A percentile compares a stretch with the other conserved stretches of the same genome.
These are phyloP conservation scores for Pseudonitzschia delicatissima DNA, from an alignment of 108 stramenopile genomes.

Conservation along the genomic window DNA sequence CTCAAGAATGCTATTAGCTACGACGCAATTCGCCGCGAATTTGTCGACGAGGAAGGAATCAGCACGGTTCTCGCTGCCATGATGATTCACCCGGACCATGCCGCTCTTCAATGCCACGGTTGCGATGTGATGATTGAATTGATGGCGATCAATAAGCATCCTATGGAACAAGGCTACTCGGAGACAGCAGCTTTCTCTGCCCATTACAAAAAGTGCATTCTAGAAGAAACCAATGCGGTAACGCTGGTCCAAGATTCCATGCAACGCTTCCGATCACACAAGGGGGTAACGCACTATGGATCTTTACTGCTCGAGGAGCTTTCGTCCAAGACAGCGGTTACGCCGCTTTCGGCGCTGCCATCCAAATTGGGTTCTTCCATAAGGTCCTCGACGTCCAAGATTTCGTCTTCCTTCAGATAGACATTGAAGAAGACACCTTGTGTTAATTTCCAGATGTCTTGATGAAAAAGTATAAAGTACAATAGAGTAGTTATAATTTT, in stretches of 20 bases:
- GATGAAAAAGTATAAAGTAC: too few relatives aligned
- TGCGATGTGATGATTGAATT: slow-evolving; percentile 4
- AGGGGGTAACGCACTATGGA: not conserved
- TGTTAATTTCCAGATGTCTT: too few relatives aligned
- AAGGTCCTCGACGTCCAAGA: too few relatives aligned
- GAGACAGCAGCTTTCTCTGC: not conserved
- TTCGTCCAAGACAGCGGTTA: not conserved
- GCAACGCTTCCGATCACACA: not conserved
- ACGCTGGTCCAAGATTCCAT: not conserved
- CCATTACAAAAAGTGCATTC: not conserved
- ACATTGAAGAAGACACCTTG: too few relatives aligned
- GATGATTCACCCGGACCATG: slow-evolving; percentile 11
- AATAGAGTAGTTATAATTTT: too few relatives aligned
- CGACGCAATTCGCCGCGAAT: not conserved
- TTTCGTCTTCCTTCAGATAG: too few relatives aligned
- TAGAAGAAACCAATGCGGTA: slow-evolving; percentile 1
- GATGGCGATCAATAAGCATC: not conserved
- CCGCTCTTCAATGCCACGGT: not conserved
- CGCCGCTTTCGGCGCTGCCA: too few relatives aligned
- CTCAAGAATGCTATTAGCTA: not conserved
- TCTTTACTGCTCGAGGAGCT: not conserved
- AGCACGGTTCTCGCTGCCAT: slow-evolving; percentile 8
- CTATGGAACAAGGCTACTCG: not conserved
- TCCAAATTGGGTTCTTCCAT: too few relatives aligned
- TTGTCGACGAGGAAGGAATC: slow-evolving; percentile 11